Conservation (phyloP, 2,329 filamentous ascomycete genomes). For the Colletotrichum karsti region DNA sequence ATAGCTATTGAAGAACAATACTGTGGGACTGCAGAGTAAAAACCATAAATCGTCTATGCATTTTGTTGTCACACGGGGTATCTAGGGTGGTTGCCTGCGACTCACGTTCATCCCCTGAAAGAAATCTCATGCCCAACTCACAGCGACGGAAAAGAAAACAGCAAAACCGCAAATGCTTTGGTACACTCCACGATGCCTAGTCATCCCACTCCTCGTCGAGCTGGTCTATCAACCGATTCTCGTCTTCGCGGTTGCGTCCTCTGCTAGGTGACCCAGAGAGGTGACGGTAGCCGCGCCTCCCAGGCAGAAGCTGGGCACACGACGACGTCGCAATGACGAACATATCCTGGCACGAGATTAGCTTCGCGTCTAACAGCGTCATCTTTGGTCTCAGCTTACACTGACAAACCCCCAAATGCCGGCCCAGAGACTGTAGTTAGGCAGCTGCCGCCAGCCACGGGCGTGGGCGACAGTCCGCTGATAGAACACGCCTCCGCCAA, state of each 20-base stretch:
- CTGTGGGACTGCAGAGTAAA: background rate
- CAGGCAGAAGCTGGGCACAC: constrained; percentile 72
- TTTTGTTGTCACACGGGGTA: constrained; percentile 21
- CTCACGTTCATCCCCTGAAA: constrained; percentile 13
- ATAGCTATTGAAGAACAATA: background rate
- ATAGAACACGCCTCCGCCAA: constrained; percentile 93
- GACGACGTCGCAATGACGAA: constrained; percentile 75
- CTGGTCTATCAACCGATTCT: constrained; percentile 94
- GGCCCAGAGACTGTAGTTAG: constrained; percentile 94
- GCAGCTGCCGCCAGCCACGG: constrained; percentile 92
- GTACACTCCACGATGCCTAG: constrained; percentile 38
- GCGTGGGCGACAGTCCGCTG: constrained; percentile 95
- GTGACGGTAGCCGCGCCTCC: constrained; percentile 72
- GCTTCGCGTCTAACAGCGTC: constrained; percentile 25
- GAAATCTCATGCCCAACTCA: background rate
- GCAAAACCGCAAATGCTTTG: background rate
- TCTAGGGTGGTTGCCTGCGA: constrained; percentile 24
- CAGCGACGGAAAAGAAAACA: background rate
- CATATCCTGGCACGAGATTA: constrained; percentile 58
- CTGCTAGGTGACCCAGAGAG: constrained; percentile 64
- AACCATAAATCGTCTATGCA: constrained; percentile 23
- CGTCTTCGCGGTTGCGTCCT: constrained; percentile 73
- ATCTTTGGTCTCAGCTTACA: constrained; percentile 56
- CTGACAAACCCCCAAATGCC: constrained; percentile 85
- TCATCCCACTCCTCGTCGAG: constrained; percentile 98